A percentile compares a stretch with the other conserved stretches of the same genome.
These are phyloP conservation scores for Alectoria sarmentosa DNA, from an alignment of 495 filamentous ascomycete genomes.

Conservation along the genomic window DNA sequence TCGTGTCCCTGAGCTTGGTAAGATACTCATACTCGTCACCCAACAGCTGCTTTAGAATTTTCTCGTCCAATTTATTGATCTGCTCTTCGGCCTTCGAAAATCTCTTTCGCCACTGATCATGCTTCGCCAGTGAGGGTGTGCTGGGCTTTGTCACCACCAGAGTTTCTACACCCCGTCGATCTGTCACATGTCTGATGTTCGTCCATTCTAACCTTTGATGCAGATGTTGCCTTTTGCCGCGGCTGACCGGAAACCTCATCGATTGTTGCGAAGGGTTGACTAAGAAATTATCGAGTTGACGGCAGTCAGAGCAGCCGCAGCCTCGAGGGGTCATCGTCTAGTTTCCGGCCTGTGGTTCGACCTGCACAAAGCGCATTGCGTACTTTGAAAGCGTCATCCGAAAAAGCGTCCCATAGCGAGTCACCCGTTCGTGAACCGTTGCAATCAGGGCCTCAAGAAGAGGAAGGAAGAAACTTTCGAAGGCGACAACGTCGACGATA, in stretches of 20 bases:
- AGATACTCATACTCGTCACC: not conserved
- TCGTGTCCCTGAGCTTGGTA: not conserved
- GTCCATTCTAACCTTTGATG: not conserved
- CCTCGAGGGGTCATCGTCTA: not conserved
- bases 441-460: not conserved
- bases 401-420: not conserved
- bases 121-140: not conserved
- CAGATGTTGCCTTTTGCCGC: not conserved
- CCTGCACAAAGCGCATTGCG: not conserved
- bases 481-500: not conserved
- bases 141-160: not conserved
- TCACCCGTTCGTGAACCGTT: not conserved
- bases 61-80: not conserved
- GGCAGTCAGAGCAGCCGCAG: not conserved
- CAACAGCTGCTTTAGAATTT: not conserved
- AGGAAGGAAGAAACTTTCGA: not conserved
- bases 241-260: not conserved
- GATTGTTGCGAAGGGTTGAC: not conserved
- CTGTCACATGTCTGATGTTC: not conserved
- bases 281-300: not conserved
- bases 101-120: not conserved
- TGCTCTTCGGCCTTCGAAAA: not conserved
- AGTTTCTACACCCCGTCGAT: not conserved
- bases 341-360: not conserved
- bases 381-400: not conserved